These are phyloP conservation scores for Phytophthora gonapodyides DNA, from an alignment of 352 stramenopile species.

Conservation along the genomic window DNA sequence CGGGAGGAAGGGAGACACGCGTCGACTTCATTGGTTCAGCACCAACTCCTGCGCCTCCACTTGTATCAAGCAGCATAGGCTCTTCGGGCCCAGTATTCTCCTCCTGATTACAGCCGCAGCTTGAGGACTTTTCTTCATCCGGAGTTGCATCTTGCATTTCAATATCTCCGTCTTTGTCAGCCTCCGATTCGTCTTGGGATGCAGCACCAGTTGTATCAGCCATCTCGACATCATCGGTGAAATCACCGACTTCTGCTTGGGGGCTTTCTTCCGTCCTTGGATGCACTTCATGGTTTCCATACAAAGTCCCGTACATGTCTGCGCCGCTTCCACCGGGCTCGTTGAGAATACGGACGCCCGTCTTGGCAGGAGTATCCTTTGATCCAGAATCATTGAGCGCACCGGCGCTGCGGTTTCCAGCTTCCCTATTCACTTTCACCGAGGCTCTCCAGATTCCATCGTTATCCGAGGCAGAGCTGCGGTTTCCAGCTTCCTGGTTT, in stretches of 20 bases:
- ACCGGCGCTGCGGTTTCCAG: conserved; percentile 31
- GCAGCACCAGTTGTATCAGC: conserved; percentile 5
- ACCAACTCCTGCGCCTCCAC: not conserved
- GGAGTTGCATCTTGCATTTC: conserved; percentile 10
- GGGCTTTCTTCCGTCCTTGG: not conserved
- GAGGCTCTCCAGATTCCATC: conserved; percentile 8
- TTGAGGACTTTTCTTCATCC: conserved; percentile 5
- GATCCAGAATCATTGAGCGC: conserved; percentile 11
- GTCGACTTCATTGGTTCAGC: not conserved
- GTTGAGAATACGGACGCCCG: conserved; percentile 40
- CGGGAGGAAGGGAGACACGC: conserved; percentile 30
- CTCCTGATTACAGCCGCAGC: not conserved
- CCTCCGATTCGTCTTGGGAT: not conserved
- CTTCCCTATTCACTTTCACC: conserved; percentile 39
- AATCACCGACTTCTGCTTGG: not conserved
- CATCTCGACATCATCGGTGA: conserved; percentile 24
- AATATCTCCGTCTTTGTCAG: conserved; percentile 14
- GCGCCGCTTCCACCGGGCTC: conserved; percentile 44
- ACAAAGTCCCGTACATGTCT: conserved; percentile 36
- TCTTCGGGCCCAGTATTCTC: not conserved
- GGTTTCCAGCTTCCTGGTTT: conserved; percentile 13
- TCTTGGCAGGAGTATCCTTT: conserved; percentile 9
- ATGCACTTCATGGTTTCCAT: conserved; percentile 10
- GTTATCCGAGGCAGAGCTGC: not conserved
- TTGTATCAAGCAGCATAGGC: conserved; percentile 5